Evolutionary conservation across 441 rosid genomes (phyloP).

Genomic region (Viola pubescens): DNA sequence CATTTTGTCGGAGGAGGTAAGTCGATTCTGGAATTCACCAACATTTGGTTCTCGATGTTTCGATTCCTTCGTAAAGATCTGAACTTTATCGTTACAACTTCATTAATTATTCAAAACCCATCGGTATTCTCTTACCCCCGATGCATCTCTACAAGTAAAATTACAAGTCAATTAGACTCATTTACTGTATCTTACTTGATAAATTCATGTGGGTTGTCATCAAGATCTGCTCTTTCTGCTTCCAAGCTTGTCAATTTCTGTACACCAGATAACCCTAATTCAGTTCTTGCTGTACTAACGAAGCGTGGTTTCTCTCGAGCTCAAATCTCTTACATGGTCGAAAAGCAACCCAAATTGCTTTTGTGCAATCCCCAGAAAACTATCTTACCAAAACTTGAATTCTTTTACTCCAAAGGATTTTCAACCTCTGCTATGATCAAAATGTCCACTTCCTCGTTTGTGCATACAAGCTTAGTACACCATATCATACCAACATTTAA

Average conservation of each 20-base stretch:
- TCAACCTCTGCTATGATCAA: slow-evolving; percentile 19
- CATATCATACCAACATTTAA: slow-evolving; percentile 23
- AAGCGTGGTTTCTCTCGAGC: slow-evolving; percentile 21
- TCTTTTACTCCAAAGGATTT: slow-evolving; percentile 26
- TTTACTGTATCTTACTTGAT: slow-evolving; percentile 25
- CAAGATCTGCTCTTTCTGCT: slow-evolving; percentile 17
- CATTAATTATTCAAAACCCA: neutral
- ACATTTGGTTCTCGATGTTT: too few species aligned
- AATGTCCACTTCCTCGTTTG: slow-evolving; percentile 7
- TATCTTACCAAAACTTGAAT: slow-evolving; percentile 31
- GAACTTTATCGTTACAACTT: too few species aligned
- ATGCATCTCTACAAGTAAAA: neutral
- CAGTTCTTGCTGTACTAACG: slow-evolving; percentile 15
- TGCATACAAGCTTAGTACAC: slow-evolving; percentile 20
- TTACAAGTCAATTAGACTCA: neutral
- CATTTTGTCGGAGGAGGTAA: too few species aligned
- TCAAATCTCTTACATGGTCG: slow-evolving; percentile 19
- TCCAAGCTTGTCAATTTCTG: slow-evolving; percentile 8
- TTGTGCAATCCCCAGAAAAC: slow-evolving; percentile 10
- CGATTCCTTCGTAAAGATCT: too few species aligned
- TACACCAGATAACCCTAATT: slow-evolving; percentile 16
- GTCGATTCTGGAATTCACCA: too few species aligned
- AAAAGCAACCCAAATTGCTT: slow-evolving; percentile 14
- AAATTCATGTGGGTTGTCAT: slow-evolving; percentile 26
- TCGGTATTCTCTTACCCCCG: neutral